These are phyloP conservation scores for Aspergillus sojae DNA, from an alignment of 2,329 filamentous ascomycete genomes.

Conservation along the genomic window DNA sequence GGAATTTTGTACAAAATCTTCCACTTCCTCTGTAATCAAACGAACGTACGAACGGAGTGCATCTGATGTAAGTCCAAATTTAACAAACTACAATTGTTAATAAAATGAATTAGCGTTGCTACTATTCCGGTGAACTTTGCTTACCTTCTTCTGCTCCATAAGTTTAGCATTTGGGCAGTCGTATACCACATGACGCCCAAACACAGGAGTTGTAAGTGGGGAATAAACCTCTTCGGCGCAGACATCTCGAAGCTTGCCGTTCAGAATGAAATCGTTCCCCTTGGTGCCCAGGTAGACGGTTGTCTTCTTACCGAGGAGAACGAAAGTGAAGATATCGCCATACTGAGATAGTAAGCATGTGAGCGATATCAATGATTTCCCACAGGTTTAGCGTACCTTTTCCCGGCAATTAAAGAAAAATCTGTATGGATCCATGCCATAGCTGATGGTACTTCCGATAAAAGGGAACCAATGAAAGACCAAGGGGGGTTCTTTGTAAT, in stretches of 20 bases:
- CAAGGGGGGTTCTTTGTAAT: constrained; percentile 73
- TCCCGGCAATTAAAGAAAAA: constrained; percentile 67
- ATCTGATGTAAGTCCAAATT: constrained; percentile 64
- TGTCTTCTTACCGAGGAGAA: constrained; percentile 85
- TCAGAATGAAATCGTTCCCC: constrained; percentile 89
- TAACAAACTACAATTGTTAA: constrained; percentile 55
- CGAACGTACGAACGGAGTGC: constrained; percentile 72
- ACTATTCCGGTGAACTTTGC: constrained; percentile 16
- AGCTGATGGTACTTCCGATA: constrained; percentile 87
- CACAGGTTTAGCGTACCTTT: constrained; percentile 61
- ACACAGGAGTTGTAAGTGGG: constrained; percentile 70
- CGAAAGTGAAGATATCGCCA: constrained; percentile 86
- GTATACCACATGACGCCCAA: constrained; percentile 85
- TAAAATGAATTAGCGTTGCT: constrained; percentile 20
- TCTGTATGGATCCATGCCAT: constrained; percentile 80
- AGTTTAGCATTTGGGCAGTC: constrained; percentile 89
- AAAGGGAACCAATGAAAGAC: constrained; percentile 70
- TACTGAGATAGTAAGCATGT: constrained; percentile 56
- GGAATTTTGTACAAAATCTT: constrained; percentile 70
- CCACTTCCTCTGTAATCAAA: constrained; percentile 75
- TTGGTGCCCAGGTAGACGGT: constrained; percentile 80
- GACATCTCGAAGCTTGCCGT: constrained; percentile 86
- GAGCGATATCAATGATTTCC: not conserved
- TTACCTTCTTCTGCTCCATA: constrained; percentile 94
- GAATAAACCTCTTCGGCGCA: constrained; percentile 90